Percentiles rank a stretch among this genome's conserved stretches.
Evolutionary conservation across 306 rosid genomes (phyloP).

Genomic region (Potentilla sterilis): DNA sequence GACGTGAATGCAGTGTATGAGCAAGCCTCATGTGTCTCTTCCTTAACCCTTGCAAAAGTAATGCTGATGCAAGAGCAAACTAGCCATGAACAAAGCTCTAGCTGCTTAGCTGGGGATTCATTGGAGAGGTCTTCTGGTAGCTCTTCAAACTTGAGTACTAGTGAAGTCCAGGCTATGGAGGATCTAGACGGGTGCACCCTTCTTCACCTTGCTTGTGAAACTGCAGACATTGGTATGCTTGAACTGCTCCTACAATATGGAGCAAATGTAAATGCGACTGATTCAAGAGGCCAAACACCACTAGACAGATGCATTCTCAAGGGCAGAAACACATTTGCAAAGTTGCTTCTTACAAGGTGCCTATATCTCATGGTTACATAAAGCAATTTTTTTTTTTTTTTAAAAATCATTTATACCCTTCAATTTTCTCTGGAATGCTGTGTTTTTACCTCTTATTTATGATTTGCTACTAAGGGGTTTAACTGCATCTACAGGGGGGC

Average conservation of each 20-base stretch:
- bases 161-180: conserved; percentile 59
- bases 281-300: conserved; percentile 78
- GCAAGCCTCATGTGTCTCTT: conserved; percentile 57
- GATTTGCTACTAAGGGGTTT: conserved; percentile 22
- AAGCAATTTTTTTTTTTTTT: neutral
- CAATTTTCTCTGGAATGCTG: neutral
- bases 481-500: conserved; percentile 70
- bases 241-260: conserved; percentile 98
- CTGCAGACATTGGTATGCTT: conserved; percentile 90
- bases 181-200: conserved; percentile 79
- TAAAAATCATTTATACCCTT: neutral
- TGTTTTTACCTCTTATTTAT: neutral
- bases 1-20: conserved; percentile 72
- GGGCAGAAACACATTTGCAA: conserved; percentile 54
- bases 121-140: conserved; percentile 68
- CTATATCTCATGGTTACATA: conserved; percentile 20
- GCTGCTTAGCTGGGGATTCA: conserved; percentile 49
- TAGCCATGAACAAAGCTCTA: conserved; percentile 52
- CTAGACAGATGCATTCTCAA: conserved; percentile 71
- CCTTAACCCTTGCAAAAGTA: conserved; percentile 86
- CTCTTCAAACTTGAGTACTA: conserved; percentile 45
- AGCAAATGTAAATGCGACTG: conserved; percentile 71
- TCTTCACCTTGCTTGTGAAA: conserved; percentile 94
- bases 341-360: conserved; percentile 87
- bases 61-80: conserved; percentile 84